Evolutionary conservation across 2,329 filamentous ascomycete species (phyloP).

Genomic region (Graphilbum sp.): DNA sequence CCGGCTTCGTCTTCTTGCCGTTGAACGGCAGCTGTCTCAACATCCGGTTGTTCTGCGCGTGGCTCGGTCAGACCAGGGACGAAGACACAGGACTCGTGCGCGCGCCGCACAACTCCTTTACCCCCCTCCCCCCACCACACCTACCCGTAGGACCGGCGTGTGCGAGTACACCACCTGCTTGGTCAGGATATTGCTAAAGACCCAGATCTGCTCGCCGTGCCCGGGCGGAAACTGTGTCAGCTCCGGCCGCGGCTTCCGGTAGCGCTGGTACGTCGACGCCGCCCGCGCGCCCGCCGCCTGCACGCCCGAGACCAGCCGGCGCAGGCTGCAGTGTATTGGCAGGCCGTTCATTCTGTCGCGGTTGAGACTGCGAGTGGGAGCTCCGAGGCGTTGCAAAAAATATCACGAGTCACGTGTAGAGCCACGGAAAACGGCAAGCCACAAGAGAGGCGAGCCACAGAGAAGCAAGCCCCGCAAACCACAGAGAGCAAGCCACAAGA

Average conservation of each 20-base stretch:
- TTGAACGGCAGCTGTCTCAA: constrained; percentile 36
- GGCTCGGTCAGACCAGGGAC: neutral
- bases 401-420: neutral
- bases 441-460: too few species aligned
- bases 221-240: constrained; percentile 16
- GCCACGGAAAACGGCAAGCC: too few species aligned
- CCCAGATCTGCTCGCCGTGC: constrained; percentile 42
- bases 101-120: too few species aligned
- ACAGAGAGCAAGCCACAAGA: too few species aligned
- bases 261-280: constrained; percentile 10
- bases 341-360: constrained; percentile 8
- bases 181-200: constrained; percentile 32
- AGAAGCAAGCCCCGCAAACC: too few species aligned
- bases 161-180: constrained; percentile 38
- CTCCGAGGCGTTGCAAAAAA: neutral
- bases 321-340: constrained; percentile 6
- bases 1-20: constrained; percentile 49
- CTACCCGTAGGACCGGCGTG: constrained; percentile 26
- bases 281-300: constrained; percentile 23
- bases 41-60: constrained; percentile 13
- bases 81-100: neutral
- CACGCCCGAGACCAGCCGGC: constrained; percentile 23
- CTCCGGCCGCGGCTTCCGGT: constrained; percentile 11
- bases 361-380: neutral
- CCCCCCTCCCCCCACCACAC: too few species aligned